phyloP scores from a whole-genome alignment of 177 flowering plant genomes.

The Vitis hybrid region DNA sequence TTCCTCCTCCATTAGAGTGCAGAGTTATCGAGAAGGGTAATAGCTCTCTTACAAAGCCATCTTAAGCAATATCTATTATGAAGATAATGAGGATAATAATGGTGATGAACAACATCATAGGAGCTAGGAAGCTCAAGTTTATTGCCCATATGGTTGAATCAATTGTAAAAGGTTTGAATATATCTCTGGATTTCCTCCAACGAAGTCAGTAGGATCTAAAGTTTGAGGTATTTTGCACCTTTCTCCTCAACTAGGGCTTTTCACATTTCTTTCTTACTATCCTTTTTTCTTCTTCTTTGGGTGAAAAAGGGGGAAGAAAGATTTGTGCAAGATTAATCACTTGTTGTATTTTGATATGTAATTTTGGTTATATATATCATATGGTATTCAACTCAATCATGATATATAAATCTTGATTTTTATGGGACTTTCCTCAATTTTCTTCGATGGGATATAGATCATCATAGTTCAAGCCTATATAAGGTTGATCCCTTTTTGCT shows the following conservation, averaged over 20 bases:
- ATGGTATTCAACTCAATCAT: no score
- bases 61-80: slow-evolving; percentile 5
- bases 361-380: not conserved
- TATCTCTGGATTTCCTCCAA: not conserved
- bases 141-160: no score
- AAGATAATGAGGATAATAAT: not conserved
- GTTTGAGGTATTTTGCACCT: not conserved
- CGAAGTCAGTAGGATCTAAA: not conserved
- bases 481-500: no score
- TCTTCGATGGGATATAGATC: not conserved
- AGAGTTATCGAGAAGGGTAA: slow-evolving; percentile 17
- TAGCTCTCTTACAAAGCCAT: slow-evolving; percentile 20
- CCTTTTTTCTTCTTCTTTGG: not conserved
- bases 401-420: not conserved
- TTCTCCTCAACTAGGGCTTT: not conserved
- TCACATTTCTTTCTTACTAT: not conserved
- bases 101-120: slow-evolving; percentile 1
- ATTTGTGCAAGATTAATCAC: not conserved
- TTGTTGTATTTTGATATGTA: not conserved
- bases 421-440: not conserved
- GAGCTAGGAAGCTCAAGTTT: not conserved
- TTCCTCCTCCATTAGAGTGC: slow-evolving; percentile 16
- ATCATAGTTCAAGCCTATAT: no score
- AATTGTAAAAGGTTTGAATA: not conserved
- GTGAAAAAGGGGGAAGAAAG: not conserved